Evolutionary conservation across 495 filamentous ascomycete species (phyloP).

Genomic region (Hyaloscypha bicolor): DNA sequence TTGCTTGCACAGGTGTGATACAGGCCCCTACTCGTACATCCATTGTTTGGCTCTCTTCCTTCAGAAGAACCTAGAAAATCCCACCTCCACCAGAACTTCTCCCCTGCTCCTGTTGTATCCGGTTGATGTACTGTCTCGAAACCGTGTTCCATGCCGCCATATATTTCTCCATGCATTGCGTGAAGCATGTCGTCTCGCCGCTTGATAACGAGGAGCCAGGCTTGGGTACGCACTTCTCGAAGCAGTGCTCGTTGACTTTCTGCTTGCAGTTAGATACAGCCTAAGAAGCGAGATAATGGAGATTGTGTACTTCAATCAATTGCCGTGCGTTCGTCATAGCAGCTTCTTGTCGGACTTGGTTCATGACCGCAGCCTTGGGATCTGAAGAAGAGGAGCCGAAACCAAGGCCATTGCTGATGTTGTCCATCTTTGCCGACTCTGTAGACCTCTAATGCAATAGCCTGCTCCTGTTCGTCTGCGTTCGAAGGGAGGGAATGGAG

Average conservation of each 20-base stretch:
- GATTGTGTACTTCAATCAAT: conserved; percentile 66
- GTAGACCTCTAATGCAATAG: not conserved
- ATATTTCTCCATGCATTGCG: conserved; percentile 96
- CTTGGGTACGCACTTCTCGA: conserved; percentile 86
- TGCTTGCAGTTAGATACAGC: conserved; percentile 36
- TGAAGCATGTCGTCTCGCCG: conserved; percentile 75
- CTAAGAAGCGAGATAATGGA: conserved; percentile 2
- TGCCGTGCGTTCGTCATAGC: conserved; percentile 73
- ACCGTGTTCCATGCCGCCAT: conserved; percentile 90
- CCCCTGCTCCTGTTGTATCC: conserved; percentile 58
- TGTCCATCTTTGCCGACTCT: conserved; percentile 27
- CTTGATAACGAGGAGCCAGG: conserved; percentile 77
- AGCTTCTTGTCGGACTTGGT: conserved; percentile 72
- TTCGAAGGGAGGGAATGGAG: not conserved
- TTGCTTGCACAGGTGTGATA: conserved; percentile 4
- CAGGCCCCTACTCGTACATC: conserved; percentile 8
- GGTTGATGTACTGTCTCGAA: conserved; percentile 69
- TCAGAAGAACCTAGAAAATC: conserved; percentile 26
- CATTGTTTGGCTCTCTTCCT: not conserved
- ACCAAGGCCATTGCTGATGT: conserved; percentile 34
- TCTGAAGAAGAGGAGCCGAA: conserved; percentile 44
- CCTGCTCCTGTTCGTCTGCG: not conserved
- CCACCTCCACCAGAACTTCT: conserved; percentile 28
- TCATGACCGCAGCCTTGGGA: conserved; percentile 69
- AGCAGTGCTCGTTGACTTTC: conserved; percentile 98